phyloP scores from a whole-genome alignment of 306 rosid genomes.

The Gastrolobium villosum region DNA sequence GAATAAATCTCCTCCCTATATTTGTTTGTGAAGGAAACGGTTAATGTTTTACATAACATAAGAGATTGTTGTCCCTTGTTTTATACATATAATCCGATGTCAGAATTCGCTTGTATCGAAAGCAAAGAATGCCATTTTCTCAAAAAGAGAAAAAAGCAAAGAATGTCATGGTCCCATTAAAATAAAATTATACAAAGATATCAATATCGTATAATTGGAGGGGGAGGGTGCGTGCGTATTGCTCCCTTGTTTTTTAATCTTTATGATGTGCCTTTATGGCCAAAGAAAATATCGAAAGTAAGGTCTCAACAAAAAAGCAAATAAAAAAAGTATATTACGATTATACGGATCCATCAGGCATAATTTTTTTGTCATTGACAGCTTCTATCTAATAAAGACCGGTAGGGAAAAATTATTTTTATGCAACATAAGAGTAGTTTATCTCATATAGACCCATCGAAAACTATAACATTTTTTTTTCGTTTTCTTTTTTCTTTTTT shows the following conservation, averaged over 20 bases:
- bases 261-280: conserved; percentile 4
- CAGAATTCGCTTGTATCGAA: conserved; percentile 12
- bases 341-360: not conserved
- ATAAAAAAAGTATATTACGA: not conserved
- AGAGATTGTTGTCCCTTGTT: not conserved
- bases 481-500: too few relatives aligned
- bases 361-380: conserved; percentile 3
- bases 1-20: too few relatives aligned
- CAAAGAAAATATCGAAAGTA: not conserved
- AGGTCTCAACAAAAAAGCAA: not conserved
- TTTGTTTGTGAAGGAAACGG: too few relatives aligned
- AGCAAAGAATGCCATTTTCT: conserved; percentile 34
- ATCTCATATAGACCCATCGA: too few relatives aligned
- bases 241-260: not conserved
- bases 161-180: not conserved
- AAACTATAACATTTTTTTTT: too few relatives aligned
- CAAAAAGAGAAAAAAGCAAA: conserved; percentile 1
- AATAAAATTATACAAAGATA: not conserved
- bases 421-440: too few relatives aligned
- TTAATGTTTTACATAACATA: too few relatives aligned
- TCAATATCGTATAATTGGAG: not conserved
- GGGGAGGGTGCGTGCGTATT: not conserved
- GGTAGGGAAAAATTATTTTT: too few relatives aligned
- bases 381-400: conserved; percentile 3
- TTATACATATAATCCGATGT: conserved; percentile 3